Percentiles rank a stretch among this genome's conserved stretches.
These are phyloP conservation scores for Tolypocladium inflatum DNA, from an alignment of 2,329 filamentous ascomycete genomes.

Conservation along the genomic window DNA sequence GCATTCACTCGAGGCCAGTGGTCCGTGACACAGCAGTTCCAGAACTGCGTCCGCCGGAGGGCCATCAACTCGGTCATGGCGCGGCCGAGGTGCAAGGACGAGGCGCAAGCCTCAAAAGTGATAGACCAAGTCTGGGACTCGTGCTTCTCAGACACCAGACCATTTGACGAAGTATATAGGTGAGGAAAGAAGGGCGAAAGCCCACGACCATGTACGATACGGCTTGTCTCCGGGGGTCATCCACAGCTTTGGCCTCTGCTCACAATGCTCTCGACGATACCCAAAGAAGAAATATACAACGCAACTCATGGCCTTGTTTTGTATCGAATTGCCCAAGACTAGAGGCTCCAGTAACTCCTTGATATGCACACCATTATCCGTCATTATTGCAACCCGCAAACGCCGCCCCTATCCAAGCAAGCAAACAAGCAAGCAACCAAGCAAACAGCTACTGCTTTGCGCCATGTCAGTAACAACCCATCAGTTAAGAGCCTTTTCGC, in stretches of 20 bases:
- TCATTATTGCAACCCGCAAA: conserved; percentile 6
- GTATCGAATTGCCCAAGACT: neutral
- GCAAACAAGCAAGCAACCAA: neutral
- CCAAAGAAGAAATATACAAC: neutral
- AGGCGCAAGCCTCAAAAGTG: conserved; percentile 75
- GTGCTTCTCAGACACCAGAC: conserved; percentile 86
- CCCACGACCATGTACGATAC: conserved; percentile 6
- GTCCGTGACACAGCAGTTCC: conserved; percentile 85
- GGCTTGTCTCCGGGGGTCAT: neutral
- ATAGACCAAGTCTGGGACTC: conserved; percentile 99
- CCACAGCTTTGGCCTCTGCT: neutral
- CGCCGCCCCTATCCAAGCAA: neutral
- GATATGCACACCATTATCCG: conserved; percentile 18
- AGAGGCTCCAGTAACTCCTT: conserved; percentile 13
- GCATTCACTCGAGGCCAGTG: conserved; percentile 78
- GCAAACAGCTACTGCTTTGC: neutral
- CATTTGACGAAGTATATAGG: conserved; percentile 94
- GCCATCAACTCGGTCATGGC: conserved; percentile 73
- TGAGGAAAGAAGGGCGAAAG: conserved; percentile 24
- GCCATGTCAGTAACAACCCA: neutral
- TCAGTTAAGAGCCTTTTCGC: conserved; percentile 29
- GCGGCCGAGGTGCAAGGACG: conserved; percentile 72
- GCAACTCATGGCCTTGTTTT: neutral
- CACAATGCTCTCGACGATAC: conserved; percentile 6
- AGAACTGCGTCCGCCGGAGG: conserved; percentile 77